Percentiles rank a stretch among this genome's conserved stretches.
Evolutionary conservation across 31 red algal genomes (phyloP).

Genomic region (Bonnemaisonia californica): DNA sequence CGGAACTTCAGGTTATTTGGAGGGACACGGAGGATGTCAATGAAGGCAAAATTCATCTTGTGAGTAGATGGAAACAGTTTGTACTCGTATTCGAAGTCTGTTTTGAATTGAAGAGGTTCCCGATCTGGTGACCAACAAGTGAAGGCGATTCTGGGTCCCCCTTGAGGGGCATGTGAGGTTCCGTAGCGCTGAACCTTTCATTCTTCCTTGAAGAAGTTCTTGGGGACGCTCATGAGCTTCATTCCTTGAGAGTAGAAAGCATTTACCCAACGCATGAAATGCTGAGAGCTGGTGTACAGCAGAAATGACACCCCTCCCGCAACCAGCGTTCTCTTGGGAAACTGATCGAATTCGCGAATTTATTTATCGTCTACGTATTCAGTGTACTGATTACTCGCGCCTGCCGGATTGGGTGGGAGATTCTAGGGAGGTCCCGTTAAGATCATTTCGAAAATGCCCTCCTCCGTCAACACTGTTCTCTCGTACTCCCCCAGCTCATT

Average conservation of each 20-base stretch:
- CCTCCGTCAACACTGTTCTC: background rate
- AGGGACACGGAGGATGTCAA: background rate
- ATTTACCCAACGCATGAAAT: background rate
- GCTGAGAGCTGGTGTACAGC: background rate
- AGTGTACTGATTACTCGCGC: background rate
- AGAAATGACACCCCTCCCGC: background rate
- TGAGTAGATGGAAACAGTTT: background rate
- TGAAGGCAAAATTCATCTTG: background rate
- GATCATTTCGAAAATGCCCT: background rate
- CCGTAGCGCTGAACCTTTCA: no score
- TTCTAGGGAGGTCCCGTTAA: background rate
- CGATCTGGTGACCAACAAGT: background rate
- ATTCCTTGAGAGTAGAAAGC: background rate
- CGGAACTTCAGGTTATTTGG: conserved; percentile 7
- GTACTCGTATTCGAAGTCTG: background rate
- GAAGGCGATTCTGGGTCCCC: background rate
- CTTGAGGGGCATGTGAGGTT: no score
- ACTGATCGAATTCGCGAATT: background rate
- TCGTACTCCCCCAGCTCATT: background rate
- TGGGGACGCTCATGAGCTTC: background rate
- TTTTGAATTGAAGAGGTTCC: background rate
- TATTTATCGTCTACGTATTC: background rate
- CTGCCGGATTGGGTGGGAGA: background rate
- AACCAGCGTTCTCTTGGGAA: background rate
- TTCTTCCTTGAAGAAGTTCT: no score